Conservation (phyloP, 257 asterid species). For the Solanum medicagineum region DNA sequence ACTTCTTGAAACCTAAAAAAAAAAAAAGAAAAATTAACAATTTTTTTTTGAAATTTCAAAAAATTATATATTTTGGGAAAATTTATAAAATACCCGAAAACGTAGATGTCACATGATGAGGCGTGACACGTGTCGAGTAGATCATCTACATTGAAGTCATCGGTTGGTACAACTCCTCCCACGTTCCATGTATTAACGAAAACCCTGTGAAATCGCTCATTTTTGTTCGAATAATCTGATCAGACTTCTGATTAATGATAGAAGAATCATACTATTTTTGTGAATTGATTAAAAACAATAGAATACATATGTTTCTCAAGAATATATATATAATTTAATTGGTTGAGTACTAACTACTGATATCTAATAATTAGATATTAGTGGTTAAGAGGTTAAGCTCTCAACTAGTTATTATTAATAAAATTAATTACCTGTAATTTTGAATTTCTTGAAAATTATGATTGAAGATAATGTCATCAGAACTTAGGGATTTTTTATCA, state of each 20-base stretch:
- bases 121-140: slow-evolving; percentile 15
- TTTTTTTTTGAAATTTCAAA: background rate
- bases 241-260: background rate
- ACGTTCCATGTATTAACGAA: slow-evolving; percentile 41
- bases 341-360: background rate
- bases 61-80: background rate
- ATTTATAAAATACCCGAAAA: slow-evolving; percentile 18
- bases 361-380: background rate
- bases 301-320: background rate
- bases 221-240: too few relatives aligned
- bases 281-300: background rate
- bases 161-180: slow-evolving; percentile 29
- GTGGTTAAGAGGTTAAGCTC: background rate
- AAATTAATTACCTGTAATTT: slow-evolving; percentile 24
- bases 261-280: background rate
- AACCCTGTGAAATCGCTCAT: slow-evolving; percentile 5
- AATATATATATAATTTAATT: background rate
- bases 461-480: background rate
- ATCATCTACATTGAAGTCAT: slow-evolving; percentile 23
- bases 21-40: background rate
- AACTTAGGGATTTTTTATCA: slow-evolving; percentile 11
- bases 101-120: slow-evolving; percentile 19
- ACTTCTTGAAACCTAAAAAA: slow-evolving; percentile 52
- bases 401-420: background rate
- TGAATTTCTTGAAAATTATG: background rate